phyloP scores from a whole-genome alignment of 768 basidiomycete species.

The Hygrophorus russula region DNA sequence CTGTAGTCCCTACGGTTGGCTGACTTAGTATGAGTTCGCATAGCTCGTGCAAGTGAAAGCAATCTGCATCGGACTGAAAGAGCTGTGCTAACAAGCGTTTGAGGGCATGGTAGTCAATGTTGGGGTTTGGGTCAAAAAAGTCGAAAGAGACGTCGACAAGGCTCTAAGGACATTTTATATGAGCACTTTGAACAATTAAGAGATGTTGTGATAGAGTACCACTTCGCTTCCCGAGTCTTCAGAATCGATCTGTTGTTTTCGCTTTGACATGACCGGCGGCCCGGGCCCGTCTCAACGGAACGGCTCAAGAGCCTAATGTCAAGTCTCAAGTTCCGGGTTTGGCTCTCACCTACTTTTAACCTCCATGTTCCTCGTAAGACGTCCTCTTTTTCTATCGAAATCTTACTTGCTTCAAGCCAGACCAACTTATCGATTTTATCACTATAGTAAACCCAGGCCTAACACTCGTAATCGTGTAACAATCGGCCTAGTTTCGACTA shows the following conservation, averaged over 20 bases:
- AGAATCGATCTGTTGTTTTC: not conserved
- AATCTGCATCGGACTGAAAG: slow-evolving; percentile 63
- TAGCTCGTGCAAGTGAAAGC: slow-evolving; percentile 60
- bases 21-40: slow-evolving; percentile 72
- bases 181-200: not conserved
- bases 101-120: slow-evolving; percentile 78
- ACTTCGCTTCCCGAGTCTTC: slow-evolving; percentile 22
- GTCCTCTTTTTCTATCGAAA: too few relatives aligned
- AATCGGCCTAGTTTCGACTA: not conserved
- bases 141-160: slow-evolving; percentile 87
- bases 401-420: too few relatives aligned
- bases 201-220: slow-evolving; percentile 10
- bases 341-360: too few relatives aligned
- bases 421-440: too few relatives aligned
- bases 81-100: slow-evolving; percentile 64
- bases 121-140: slow-evolving; percentile 81
- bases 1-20: slow-evolving; percentile 71
- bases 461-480: not conserved
- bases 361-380: too few relatives aligned
- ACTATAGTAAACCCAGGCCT: not conserved
- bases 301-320: too few relatives aligned
- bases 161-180: slow-evolving; percentile 29
- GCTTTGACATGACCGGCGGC: too few relatives aligned
- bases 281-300: too few relatives aligned
- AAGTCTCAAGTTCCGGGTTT: too few relatives aligned